Base-by-base conservation (phyloP, 2,329 filamentous ascomycete species). In the Amauroascus niger region DNA sequence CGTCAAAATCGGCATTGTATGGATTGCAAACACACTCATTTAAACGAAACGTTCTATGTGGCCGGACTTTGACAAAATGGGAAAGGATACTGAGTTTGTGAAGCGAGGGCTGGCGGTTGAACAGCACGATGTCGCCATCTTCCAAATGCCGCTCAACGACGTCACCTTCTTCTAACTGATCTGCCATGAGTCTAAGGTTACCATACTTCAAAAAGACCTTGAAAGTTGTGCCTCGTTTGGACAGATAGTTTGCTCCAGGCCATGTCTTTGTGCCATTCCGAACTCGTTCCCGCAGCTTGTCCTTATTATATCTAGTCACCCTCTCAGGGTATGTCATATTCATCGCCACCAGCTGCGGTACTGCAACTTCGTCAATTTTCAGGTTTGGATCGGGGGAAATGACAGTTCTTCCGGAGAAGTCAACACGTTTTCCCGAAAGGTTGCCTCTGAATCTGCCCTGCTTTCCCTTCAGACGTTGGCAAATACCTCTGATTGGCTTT, bases 71-170 rank as follows among this genome's bases (percentile, higher is more conserved):
- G 62, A 86, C 93, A 64, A 86, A 83, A 74, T 98, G 93, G 65
- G 87, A 91, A 73, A 98, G 89, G 69, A 98, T 98, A 82, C 88
- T 95, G 60, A 98, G 85, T 70, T 97, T 98, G 77, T 98, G 93
- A 7, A 98, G 79, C 1, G 93, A 98, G 0, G 93, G 93, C 65
- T 98, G 93, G 57, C 93, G 88, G 67, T 98, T 98, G 79, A 98
- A 98, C 0, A 98, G 80, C 1, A 97, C 91, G 61, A 97, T 86
- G 67, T 98, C 93, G 47, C 88, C 87, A 64, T 98, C 91, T 66
- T 95, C 88, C 1, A 98, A 78, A 73, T 98, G 93, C 28, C 93
- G 84, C 66, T 98, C 90, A 4, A 98, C 91, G 33, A 91, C 76
- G 67, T 98, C 93, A 13, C 93, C 93, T 63, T 87, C 80, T 48